phyloP scores from a whole-genome alignment of 2,329 filamentous ascomycete species.

The Exophiala phaeomuriformis region DNA sequence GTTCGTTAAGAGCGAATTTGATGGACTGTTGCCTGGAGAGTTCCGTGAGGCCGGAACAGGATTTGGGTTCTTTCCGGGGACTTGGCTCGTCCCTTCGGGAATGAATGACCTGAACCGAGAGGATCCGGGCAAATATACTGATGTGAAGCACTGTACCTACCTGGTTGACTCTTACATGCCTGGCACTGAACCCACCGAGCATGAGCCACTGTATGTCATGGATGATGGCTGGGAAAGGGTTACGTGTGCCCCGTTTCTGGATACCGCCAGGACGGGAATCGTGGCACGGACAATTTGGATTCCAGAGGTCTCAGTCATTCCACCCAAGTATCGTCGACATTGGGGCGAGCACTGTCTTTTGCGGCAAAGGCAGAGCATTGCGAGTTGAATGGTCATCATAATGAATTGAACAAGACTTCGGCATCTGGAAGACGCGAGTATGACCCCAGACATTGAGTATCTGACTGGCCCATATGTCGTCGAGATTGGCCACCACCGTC shows the following conservation, averaged over 20 bases:
- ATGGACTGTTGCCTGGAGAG: constrained; percentile 79
- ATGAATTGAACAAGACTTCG: too few species aligned
- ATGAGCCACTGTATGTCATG: constrained; percentile 73
- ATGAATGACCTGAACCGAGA: constrained; percentile 92
- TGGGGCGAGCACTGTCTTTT: constrained; percentile 90
- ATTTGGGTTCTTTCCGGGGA: constrained; percentile 71
- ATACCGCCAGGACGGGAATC: constrained; percentile 64
- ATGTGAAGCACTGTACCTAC: constrained; percentile 68
- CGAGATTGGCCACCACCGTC: background rate
- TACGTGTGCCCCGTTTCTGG: constrained; percentile 71
- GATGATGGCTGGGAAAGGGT: constrained; percentile 73
- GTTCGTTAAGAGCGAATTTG: constrained; percentile 85
- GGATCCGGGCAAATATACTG: constrained; percentile 75
- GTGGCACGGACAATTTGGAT: constrained; percentile 75
- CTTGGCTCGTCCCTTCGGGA: constrained; percentile 70
- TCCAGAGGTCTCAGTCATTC: constrained; percentile 63
- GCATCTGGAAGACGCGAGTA: too few species aligned
- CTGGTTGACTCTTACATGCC: constrained; percentile 82
- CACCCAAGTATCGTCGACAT: constrained; percentile 60
- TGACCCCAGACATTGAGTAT: too few species aligned
- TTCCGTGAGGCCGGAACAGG: constrained; percentile 67
- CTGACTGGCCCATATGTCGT: too few species aligned
- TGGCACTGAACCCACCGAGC: constrained; percentile 48
- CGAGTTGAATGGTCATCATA: too few species aligned
- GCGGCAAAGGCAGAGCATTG: constrained; percentile 40